These are phyloP conservation scores for Ilex asprella DNA, from an alignment of 257 asterid species.

Conservation along the genomic window DNA sequence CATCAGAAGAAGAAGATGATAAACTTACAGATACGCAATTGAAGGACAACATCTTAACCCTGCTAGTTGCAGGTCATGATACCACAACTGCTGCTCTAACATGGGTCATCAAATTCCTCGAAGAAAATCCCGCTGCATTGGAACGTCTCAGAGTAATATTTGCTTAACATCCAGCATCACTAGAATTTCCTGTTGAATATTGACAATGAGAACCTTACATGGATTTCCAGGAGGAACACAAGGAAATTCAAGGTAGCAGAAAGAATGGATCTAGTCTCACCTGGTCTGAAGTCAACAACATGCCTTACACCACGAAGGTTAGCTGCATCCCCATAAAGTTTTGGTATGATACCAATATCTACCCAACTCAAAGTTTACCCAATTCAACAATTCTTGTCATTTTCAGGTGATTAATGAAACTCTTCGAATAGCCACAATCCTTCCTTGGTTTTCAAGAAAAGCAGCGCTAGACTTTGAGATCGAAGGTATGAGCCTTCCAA, in stretches of 20 bases:
- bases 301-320: slow-evolving; percentile 75
- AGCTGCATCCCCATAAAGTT: slow-evolving; percentile 11
- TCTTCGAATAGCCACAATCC: slow-evolving; percentile 76
- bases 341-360: background rate
- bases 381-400: slow-evolving; percentile 3
- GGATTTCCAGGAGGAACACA: slow-evolving; percentile 63
- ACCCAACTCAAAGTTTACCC: background rate
- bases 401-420: slow-evolving; percentile 65
- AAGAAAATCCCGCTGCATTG: slow-evolving; percentile 59
- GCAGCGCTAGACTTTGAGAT: slow-evolving; percentile 85
- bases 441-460: slow-evolving; percentile 84
- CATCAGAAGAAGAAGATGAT: slow-evolving; percentile 40
- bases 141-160: slow-evolving; percentile 56
- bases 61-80: slow-evolving; percentile 83
- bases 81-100: slow-evolving; percentile 87
- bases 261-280: slow-evolving; percentile 49
- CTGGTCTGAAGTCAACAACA: slow-evolving; percentile 73
- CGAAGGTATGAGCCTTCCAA: slow-evolving; percentile 44
- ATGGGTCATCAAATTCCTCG: slow-evolving; percentile 71
- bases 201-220: slow-evolving; percentile 2
- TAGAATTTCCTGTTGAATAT: slow-evolving; percentile 1
- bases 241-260: slow-evolving; percentile 38
- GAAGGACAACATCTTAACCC: slow-evolving; percentile 75
- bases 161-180: background rate
- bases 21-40: slow-evolving; percentile 76